Conservation (phyloP, 495 filamentous ascomycete species). For the Xylaria intraflava region DNA sequence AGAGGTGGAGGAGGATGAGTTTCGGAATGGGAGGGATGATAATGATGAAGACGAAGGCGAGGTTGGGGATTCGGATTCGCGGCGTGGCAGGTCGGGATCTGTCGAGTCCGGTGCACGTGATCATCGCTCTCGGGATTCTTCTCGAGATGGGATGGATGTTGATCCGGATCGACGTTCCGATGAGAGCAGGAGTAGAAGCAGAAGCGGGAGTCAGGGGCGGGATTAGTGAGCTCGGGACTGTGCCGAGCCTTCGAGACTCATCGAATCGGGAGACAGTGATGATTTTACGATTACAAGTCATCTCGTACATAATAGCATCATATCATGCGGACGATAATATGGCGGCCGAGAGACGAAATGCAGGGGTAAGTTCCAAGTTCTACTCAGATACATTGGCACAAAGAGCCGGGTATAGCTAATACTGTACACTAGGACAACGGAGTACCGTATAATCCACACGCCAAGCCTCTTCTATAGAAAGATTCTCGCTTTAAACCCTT, state of each 20-base stretch:
- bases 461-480: not conserved
- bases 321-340: no score
- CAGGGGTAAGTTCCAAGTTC: not conserved
- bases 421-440: not conserved
- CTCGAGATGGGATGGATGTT: constrained; percentile 31
- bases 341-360: not conserved
- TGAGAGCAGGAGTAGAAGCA: constrained; percentile 8
- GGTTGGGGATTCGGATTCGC: constrained; percentile 11
- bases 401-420: constrained; percentile 6
- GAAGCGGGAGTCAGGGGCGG: not conserved
- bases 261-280: not conserved
- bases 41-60: constrained; percentile 19
- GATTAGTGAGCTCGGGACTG: not conserved
- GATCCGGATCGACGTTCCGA: constrained; percentile 19
- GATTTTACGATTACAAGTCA: not conserved
- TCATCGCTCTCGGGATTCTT: constrained; percentile 11
- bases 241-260: not conserved
- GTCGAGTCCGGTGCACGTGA: constrained; percentile 11
- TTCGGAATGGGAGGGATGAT: constrained; percentile 12
- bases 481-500: not conserved
- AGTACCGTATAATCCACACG: not conserved
- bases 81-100: constrained; percentile 15
- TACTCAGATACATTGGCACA: not conserved
- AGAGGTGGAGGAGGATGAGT: constrained; percentile 28
- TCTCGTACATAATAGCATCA: not conserved